Base-by-base conservation (phyloP, 768 basidiomycete species). In the Phaeotremella fagi region DNA sequence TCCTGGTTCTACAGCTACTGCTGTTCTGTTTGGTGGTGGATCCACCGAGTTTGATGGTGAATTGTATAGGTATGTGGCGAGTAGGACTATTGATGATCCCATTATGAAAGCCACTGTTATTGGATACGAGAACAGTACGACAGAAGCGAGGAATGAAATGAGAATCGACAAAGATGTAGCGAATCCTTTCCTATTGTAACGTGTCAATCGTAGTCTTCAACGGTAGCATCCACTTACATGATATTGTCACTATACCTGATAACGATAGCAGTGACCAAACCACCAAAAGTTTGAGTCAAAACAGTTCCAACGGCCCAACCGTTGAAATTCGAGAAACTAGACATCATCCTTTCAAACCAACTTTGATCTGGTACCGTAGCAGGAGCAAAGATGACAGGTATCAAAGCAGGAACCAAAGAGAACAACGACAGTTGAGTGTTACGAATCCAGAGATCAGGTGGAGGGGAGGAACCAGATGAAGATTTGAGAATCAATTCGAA, bases 401-500 rank as follows among this genome's bases (percentile, higher is more conserved):
- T 77, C 44, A 90, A 74, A 3, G 91, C 90, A 2, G 94, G 94
- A 22, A 94, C 79, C 37, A 97, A 80, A 45, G 90, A 92, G 78
- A 97, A 98, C 50, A 92, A 80, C 22, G 90, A 92, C 15, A 98
- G 81, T 74, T 98, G 94, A 55, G 94, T 86, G 73, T 97, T 98
- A 69, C 94, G 87, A 53, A 94, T 85, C 94, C 94, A 97, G 11
- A 98, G 80, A 75, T 95, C 90, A 1, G 66, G 66, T 6, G 63
- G 47, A 3, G 53, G 48, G 16, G 44, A 33, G 3, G 52, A 35
- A 3, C 55, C 45, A 18, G 51, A 45, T 2, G 88, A 87, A 63
- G 86, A 85, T 78, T 94, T 98, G 60, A 92, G 79, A 29, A 91
- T 90, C 87, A 94, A 91, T 77, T 98, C 94, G 63, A 98, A 98